A percentile compares a stretch with the other conserved stretches of the same genome.
These are phyloP conservation scores for Sinapis alba DNA, from an alignment of 441 rosid species.

Conservation along the genomic window DNA sequence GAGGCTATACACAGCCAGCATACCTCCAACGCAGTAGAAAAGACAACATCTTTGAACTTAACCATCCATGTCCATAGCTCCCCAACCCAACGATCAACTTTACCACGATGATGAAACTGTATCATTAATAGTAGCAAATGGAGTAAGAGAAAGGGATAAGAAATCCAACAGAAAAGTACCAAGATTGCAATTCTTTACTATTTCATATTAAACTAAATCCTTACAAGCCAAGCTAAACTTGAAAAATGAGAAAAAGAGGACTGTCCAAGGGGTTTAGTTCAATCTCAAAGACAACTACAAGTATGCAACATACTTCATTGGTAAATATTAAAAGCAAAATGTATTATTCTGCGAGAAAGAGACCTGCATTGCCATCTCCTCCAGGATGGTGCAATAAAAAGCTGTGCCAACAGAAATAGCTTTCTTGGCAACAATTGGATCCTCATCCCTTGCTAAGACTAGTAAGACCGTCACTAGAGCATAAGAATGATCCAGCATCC, in stretches of 20 bases:
- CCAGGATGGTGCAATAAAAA: slow-evolving; percentile 66
- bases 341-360: not conserved
- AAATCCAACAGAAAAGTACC: slow-evolving; percentile 13
- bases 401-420: slow-evolving; percentile 71
- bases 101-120: slow-evolving; percentile 69
- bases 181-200: not conserved
- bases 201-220: slow-evolving; percentile 9
- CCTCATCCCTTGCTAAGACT: slow-evolving; percentile 65
- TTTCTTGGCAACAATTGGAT: slow-evolving; percentile 63
- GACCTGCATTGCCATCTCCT: slow-evolving; percentile 94
- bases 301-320: not conserved
- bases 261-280: not conserved
- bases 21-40: slow-evolving; percentile 81
- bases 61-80: slow-evolving; percentile 91
- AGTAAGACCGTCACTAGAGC: slow-evolving; percentile 64
- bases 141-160: not conserved
- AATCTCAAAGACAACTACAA: not conserved
- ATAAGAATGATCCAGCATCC: slow-evolving; percentile 66
- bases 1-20: slow-evolving; percentile 3
- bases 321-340: not conserved
- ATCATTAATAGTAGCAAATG: slow-evolving; percentile 28
- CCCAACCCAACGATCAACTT: slow-evolving; percentile 82
- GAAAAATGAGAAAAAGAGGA: not conserved
- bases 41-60: slow-evolving; percentile 79
- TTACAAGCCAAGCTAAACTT: not conserved